Evolutionary conservation across 1,284 basidiomycete species (phyloP).

Genomic region (Inonotus hispidus): DNA sequence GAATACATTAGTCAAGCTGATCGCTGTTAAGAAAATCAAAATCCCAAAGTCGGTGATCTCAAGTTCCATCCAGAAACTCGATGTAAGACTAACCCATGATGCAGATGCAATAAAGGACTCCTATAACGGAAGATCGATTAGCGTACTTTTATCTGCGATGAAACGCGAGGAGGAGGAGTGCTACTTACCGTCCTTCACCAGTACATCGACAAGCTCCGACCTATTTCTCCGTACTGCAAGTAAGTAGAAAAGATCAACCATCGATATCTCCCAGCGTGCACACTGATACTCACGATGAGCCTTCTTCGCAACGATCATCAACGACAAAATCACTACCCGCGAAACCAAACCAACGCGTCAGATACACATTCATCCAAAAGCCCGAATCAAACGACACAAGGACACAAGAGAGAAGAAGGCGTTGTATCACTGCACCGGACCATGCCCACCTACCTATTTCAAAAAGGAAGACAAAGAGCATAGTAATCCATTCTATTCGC

Average conservation of each 20-base stretch:
- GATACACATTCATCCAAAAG: too few species aligned
- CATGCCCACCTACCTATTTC: constrained; percentile 5
- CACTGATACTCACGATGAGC: constrained; percentile 1
- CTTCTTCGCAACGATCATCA: constrained; percentile 11
- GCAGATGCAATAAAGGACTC: constrained; percentile 12
- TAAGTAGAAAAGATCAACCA: background rate
- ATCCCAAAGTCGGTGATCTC: background rate
- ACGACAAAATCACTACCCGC: constrained; percentile 1
- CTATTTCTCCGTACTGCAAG: background rate
- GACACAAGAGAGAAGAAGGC: background rate
- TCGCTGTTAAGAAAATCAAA: background rate
- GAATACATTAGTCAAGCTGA: constrained; percentile 10
- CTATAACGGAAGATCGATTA: background rate
- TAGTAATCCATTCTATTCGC: constrained; percentile 9
- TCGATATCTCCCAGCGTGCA: background rate
- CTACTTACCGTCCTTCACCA: constrained; percentile 3
- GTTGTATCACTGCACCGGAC: too few species aligned
- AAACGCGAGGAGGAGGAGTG: too few species aligned
- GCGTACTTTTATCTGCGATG: background rate
- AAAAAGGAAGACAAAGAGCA: constrained; percentile 10
- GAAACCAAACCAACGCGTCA: background rate
- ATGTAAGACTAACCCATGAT: background rate
- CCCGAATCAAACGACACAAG: too few species aligned
- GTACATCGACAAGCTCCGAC: constrained; percentile 3
- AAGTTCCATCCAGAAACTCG: background rate